phyloP scores from a whole-genome alignment of 1,284 basidiomycete genomes.

The Pyrrhoderma lamaoense region DNA sequence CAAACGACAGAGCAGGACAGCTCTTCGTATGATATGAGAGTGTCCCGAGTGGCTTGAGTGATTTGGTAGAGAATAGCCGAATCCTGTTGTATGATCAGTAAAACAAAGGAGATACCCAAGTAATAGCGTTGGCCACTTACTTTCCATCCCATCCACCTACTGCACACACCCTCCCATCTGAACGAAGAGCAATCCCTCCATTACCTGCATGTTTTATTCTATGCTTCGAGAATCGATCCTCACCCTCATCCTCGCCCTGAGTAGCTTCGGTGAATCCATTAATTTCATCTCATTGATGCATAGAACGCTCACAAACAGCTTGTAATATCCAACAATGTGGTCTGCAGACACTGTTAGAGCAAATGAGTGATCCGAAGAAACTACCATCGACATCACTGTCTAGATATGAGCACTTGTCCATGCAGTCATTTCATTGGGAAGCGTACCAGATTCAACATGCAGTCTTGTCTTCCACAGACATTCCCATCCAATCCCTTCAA shows the following conservation, averaged over 20 bases:
- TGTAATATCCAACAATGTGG: constrained; percentile 67
- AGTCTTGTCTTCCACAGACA: constrained; percentile 59
- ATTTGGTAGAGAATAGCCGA: constrained; percentile 69
- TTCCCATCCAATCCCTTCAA: constrained; percentile 72
- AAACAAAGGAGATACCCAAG: neutral
- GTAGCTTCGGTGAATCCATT: neutral
- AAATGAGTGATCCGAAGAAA: constrained; percentile 49
- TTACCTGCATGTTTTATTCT: constrained; percentile 79
- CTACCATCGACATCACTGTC: constrained; percentile 80
- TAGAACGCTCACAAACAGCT: constrained; percentile 40
- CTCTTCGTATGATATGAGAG: constrained; percentile 71
- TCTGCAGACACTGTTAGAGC: constrained; percentile 82
- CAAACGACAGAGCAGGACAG: constrained; percentile 67
- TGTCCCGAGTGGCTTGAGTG: constrained; percentile 72
- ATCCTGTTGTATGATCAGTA: constrained; percentile 41
- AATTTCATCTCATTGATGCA: neutral
- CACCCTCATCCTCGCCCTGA: neutral
- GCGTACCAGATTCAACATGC: constrained; percentile 74
- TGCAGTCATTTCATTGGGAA: neutral
- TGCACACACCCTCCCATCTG: constrained; percentile 70
- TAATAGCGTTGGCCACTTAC: constrained; percentile 37
- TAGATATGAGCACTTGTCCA: neutral
- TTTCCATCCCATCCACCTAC: constrained; percentile 86
- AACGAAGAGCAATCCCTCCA: constrained; percentile 62
- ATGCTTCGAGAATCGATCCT: constrained; percentile 25